phyloP scores from a whole-genome alignment of 2,329 filamentous ascomycete species.

The Leptodontidium sp. region DNA sequence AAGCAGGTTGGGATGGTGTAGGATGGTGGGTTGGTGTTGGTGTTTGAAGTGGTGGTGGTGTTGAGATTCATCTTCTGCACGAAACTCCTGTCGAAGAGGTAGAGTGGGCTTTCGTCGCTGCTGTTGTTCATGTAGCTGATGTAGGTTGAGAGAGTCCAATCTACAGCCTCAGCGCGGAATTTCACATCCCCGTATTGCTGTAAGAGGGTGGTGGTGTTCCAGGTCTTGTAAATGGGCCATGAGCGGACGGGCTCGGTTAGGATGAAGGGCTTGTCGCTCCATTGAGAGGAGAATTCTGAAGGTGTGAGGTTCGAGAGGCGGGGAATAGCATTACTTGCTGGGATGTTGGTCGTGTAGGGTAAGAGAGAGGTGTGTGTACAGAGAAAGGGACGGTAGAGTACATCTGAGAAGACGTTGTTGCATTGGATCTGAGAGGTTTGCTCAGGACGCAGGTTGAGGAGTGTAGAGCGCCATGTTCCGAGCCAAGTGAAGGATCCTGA shows the following conservation, averaged over 20 bases:
- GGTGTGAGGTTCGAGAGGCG: slow-evolving; percentile 73
- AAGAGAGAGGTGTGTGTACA: slow-evolving; percentile 79
- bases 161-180: slow-evolving; percentile 91
- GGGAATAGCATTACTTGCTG: slow-evolving; percentile 74
- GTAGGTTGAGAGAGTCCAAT: slow-evolving; percentile 88
- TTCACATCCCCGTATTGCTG: slow-evolving; percentile 68
- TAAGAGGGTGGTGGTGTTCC: slow-evolving; percentile 75
- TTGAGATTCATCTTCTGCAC: slow-evolving; percentile 82
- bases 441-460: slow-evolving; percentile 64
- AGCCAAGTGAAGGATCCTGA: slow-evolving; percentile 64
- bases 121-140: slow-evolving; percentile 82
- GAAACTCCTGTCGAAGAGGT: slow-evolving; percentile 89
- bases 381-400: slow-evolving; percentile 87
- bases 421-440: slow-evolving; percentile 72
- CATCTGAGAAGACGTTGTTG: slow-evolving; percentile 85
- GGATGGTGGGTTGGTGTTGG: slow-evolving; percentile 45
- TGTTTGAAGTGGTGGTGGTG: slow-evolving; percentile 59
- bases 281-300: slow-evolving; percentile 76
- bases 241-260: slow-evolving; percentile 80
- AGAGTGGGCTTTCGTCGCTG: slow-evolving; percentile 86
- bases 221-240: slow-evolving; percentile 81
- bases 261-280: slow-evolving; percentile 86
- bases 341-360: slow-evolving; percentile 76
- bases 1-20: slow-evolving; percentile 90
- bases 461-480: slow-evolving; percentile 85